Conservation (phyloP, 225 moss, liverwort and hornwort genomes). For the Lunularia cruciata region DNA sequence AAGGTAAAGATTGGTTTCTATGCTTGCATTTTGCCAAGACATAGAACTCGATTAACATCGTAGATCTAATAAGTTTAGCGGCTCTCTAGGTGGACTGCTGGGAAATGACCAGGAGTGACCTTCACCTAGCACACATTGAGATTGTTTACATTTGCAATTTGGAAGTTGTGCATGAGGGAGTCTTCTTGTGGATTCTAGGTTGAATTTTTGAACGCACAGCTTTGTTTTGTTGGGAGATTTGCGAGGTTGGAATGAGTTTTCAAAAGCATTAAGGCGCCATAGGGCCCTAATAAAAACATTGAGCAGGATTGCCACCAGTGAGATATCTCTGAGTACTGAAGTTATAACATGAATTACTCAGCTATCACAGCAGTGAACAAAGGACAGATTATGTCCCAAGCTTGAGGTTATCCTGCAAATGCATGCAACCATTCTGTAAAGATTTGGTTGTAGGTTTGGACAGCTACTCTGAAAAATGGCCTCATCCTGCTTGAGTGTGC, state of each 20-base stretch:
- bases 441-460: neutral
- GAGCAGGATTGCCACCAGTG: neutral
- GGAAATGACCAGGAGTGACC: neutral
- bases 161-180: constrained; percentile 2
- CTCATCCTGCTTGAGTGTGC: neutral
- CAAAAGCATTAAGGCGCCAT: neutral
- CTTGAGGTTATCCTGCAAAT: neutral
- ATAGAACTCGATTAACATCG: constrained; percentile 4
- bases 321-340: neutral
- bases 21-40: constrained; percentile 7
- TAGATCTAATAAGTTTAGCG: neutral
- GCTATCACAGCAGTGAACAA: neutral
- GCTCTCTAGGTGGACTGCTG: constrained; percentile 1
- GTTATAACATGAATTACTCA: neutral
- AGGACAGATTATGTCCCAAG: neutral
- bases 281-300: neutral
- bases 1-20: constrained; percentile 17
- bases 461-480: constrained; percentile 12
- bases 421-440: constrained; percentile 4
- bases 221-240: neutral
- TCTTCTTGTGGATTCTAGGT: neutral
- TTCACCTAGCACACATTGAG: neutral
- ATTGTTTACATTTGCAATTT: constrained; percentile 5
- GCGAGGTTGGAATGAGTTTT: constrained; percentile 6
- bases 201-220: neutral